These are phyloP conservation scores for Inosperma sp. DNA, from an alignment of 768 basidiomycete species.

Conservation along the genomic window DNA sequence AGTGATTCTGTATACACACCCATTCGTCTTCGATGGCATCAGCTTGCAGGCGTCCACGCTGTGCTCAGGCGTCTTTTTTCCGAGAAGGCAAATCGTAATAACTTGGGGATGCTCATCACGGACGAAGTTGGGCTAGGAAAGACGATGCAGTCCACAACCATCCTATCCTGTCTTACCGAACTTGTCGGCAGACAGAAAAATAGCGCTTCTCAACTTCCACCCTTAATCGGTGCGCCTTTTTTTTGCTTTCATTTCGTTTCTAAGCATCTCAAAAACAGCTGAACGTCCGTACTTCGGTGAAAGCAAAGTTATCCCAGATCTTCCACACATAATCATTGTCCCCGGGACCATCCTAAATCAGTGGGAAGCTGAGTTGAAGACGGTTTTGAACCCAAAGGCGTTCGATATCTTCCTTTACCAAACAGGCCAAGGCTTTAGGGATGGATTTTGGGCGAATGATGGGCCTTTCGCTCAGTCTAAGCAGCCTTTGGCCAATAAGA, in stretches of 20 bases:
- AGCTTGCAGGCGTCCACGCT: constrained; percentile 19
- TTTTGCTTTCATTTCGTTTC: not conserved
- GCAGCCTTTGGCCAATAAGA: constrained; percentile 7
- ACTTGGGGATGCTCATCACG: constrained; percentile 19
- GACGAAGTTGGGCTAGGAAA: constrained; percentile 34
- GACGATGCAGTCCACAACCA: constrained; percentile 19
- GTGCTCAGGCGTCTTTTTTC: constrained; percentile 7
- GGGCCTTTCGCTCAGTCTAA: constrained; percentile 16
- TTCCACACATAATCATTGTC: constrained; percentile 21
- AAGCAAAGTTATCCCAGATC: constrained; percentile 9
- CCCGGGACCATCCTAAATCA: constrained; percentile 23
- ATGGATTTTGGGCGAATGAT: constrained; percentile 18
- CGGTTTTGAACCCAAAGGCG: constrained; percentile 7
- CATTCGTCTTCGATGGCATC: constrained; percentile 24
- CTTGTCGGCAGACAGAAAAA: not conserved
- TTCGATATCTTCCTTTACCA: constrained; percentile 28
- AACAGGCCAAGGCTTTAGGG: not conserved
- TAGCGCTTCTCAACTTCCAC: too few relatives aligned
- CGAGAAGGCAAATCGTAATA: not conserved
- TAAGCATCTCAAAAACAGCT: constrained; percentile 4
- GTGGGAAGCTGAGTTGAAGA: constrained; percentile 22
- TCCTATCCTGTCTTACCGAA: constrained; percentile 19
- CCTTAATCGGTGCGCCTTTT: constrained; percentile 19
- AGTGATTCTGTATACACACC: not conserved
- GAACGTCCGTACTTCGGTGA: constrained; percentile 12